A percentile compares a stretch with the other conserved stretches of the same genome.
These are phyloP conservation scores for Tetragonia tetragonoides DNA, from an alignment of 148 eudicot species.

Conservation along the genomic window DNA sequence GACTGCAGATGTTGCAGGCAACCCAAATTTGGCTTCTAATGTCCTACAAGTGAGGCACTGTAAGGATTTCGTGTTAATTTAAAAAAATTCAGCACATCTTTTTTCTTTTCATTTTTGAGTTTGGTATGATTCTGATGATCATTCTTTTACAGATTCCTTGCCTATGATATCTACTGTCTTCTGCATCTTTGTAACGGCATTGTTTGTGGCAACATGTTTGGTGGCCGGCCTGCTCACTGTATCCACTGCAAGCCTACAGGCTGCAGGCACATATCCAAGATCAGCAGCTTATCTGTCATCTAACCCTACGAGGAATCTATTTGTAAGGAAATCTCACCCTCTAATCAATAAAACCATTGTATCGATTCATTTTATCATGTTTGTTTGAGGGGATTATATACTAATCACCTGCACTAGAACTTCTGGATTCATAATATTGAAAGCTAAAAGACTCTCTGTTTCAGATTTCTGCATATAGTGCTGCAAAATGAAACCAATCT, in stretches of 20 bases:
- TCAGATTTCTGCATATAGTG: too few relatives aligned
- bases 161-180: conserved; percentile 57
- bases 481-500: background rate
- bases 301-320: conserved; percentile 74
- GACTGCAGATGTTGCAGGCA: conserved; percentile 88
- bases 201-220: conserved; percentile 59
- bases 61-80: conserved; percentile 38
- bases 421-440: background rate
- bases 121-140: background rate
- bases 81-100: background rate
- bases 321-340: conserved; percentile 49
- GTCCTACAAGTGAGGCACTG: conserved; percentile 76
- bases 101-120: background rate
- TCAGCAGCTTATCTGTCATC: conserved; percentile 52
- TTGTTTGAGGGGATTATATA: conserved; percentile 11
- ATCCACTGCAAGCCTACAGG: conserved; percentile 72
- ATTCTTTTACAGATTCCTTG: conserved; percentile 56
- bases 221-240: conserved; percentile 67
- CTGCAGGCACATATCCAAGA: conserved; percentile 58
- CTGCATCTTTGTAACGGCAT: conserved; percentile 58
- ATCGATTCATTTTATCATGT: background rate
- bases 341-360: background rate
- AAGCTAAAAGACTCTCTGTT: too few relatives aligned
- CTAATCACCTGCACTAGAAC: background rate
- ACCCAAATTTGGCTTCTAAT: conserved; percentile 72